phyloP scores from a whole-genome alignment of 108 stramenopile species.

The Epithemia pelagica region DNA sequence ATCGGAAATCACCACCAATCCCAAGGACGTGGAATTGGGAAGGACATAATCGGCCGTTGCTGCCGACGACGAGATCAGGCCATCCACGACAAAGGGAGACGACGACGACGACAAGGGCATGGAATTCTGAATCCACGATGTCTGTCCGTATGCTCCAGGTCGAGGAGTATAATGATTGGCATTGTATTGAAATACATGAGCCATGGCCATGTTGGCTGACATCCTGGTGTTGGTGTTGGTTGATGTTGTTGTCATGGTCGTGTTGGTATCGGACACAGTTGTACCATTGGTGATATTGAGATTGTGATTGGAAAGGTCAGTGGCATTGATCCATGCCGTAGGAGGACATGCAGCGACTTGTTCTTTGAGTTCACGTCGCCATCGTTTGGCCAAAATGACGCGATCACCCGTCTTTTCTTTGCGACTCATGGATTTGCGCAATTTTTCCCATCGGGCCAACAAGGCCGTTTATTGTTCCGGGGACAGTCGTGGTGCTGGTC shows the following conservation, averaged over 20 bases:
- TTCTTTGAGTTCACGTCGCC: constrained; percentile 42
- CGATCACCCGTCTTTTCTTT: constrained; percentile 62
- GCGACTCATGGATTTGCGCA: constrained; percentile 24
- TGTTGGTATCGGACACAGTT: too few species aligned
- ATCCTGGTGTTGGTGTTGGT: too few species aligned
- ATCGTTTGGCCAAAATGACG: constrained; percentile 48
- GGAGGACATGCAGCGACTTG: background rate
- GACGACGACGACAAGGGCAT: background rate
- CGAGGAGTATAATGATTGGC: background rate
- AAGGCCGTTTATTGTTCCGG: constrained; percentile 24
- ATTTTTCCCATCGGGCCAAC: constrained; percentile 38
- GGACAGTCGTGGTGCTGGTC: background rate
- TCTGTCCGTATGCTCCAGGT: background rate
- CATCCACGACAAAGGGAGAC: background rate
- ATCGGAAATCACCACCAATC: constrained; percentile 56
- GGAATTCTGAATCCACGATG: background rate
- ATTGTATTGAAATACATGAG: background rate
- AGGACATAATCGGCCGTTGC: background rate
- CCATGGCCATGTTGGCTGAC: background rate
- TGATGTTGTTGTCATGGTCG: too few species aligned
- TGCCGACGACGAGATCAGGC: background rate
- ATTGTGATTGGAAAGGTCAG: background rate
- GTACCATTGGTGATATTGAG: background rate
- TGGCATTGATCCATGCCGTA: background rate
- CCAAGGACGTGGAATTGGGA: constrained; percentile 15